These are phyloP conservation scores for Leccinum imitatum DNA, from an alignment of 768 basidiomycete species.

Conservation along the genomic window DNA sequence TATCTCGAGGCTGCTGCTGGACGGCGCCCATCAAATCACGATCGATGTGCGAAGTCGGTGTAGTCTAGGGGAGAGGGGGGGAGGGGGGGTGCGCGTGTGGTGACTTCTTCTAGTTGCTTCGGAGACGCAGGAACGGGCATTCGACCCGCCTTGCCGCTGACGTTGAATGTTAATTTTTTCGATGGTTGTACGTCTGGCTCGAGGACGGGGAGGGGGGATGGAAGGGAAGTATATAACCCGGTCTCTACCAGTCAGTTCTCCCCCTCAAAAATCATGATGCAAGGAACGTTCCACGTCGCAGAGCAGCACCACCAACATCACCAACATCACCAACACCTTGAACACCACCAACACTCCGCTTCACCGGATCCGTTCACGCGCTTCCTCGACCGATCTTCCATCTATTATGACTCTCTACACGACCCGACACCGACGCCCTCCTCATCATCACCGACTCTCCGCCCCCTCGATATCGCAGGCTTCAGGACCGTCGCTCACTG, in stretches of 20 bases:
- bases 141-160: background rate
- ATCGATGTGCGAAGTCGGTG: constrained; percentile 19
- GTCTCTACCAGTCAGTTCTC: background rate
- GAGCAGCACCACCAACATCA: background rate
- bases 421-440: background rate
- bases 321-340: too few species aligned
- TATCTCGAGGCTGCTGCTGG: constrained; percentile 1
- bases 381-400: constrained; percentile 34
- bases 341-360: background rate
- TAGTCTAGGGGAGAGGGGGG: background rate
- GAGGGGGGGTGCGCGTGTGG: constrained; percentile 12
- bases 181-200: background rate
- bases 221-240: background rate
- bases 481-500: constrained; percentile 25
- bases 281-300: background rate
- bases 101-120: constrained; percentile 15
- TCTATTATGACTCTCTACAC: constrained; percentile 8
- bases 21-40: constrained; percentile 24
- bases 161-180: constrained; percentile 16
- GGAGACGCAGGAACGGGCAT: constrained; percentile 17
- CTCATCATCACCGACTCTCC: constrained; percentile 8
- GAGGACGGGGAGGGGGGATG: background rate
- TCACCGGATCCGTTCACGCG: constrained; percentile 25
- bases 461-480: constrained; percentile 19
- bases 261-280: background rate